A percentile compares a stretch with the other conserved stretches of the same genome.
phyloP scores from a whole-genome alignment of 495 filamentous ascomycete species.

The Neurospora sp. region DNA sequence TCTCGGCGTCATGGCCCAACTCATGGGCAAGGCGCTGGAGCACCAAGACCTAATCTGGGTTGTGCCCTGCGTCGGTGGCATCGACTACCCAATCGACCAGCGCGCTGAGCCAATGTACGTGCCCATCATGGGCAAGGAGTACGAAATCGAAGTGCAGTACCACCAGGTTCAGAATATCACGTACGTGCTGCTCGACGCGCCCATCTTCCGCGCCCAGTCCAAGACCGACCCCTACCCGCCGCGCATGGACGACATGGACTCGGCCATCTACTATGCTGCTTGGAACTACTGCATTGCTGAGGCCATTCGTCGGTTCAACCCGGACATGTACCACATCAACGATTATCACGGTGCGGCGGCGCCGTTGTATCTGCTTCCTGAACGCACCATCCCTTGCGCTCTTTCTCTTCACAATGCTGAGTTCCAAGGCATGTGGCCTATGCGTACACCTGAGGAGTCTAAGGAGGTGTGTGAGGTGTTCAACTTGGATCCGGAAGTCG shows the following conservation, averaged over 20 bases:
- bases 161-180: conserved; percentile 61
- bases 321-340: conserved; percentile 70
- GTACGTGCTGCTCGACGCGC: conserved; percentile 60
- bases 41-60: conserved; percentile 67
- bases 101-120: conserved; percentile 52
- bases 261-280: conserved; percentile 61
- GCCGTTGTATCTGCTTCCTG: conserved; percentile 56
- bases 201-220: conserved; percentile 57
- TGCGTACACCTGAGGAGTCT: conserved; percentile 53
- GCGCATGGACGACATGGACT: conserved; percentile 62
- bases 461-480: conserved; percentile 60
- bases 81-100: conserved; percentile 52
- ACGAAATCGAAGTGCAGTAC: conserved; percentile 54
- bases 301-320: conserved; percentile 44
- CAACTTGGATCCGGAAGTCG: conserved; percentile 42
- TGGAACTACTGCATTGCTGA: conserved; percentile 65
- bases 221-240: conserved; percentile 56
- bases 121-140: conserved; percentile 49
- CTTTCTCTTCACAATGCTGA: conserved; percentile 46
- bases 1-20: conserved; percentile 58
- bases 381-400: conserved; percentile 45
- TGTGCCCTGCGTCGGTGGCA: conserved; percentile 60
- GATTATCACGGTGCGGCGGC: conserved; percentile 68
- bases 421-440: conserved; percentile 65
- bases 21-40: conserved; percentile 62